Base-by-base conservation (phyloP, 805 yeast genomes). In the Kregervanrija delftensis region DNA sequence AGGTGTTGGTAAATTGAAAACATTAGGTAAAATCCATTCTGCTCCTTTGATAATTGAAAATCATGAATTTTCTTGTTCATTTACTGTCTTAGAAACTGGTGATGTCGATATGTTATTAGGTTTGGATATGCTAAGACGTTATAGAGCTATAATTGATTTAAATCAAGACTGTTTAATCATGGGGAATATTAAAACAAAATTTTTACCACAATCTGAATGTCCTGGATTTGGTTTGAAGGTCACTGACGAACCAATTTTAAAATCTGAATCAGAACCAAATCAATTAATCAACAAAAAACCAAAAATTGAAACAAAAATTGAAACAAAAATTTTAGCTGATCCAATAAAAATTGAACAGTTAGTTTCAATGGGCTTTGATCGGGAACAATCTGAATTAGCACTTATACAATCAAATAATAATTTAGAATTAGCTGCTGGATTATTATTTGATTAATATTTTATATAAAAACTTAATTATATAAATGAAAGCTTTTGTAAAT, bases 61-160 rank as follows among this genome's bases (percentile, higher is more conserved):
- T 37, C 70, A 73, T 11, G 77, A 65, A 56, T 72, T 83, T 46
- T 82, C 88, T 4, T 80, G 88, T 55, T 72, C 82, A 40, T 81
- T 86, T 55, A 77, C 81, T 1, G 85, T 86, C 3, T 58, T 91
- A 41, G 95, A 91, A 48, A 74, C 84, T 1, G 69, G 68, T 8
- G 43, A 44, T 22, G 81, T 81, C 16, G 96, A 88, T 51, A 69
- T 90, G 51, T 67, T 93, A 35, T 71, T 93, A 31, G 99, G 99
- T 0, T 69, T 93, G 42, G 99, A 93, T 62, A 76, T 91, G 96
- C 72, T 93, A 56, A 81, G 83, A 63, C 79, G 96, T 52, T 91
- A 89, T 61, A 89, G 82, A 58, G 95, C 95, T 40, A 67, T 72
- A 34, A 79, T 93, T 42, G 96, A 93, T 61, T 70, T 93, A 53